A percentile compares a stretch with the other conserved stretches of the same genome.
phyloP scores from a whole-genome alignment of 2,329 filamentous ascomycete species.

The Ascochyta viciae-villosae region DNA sequence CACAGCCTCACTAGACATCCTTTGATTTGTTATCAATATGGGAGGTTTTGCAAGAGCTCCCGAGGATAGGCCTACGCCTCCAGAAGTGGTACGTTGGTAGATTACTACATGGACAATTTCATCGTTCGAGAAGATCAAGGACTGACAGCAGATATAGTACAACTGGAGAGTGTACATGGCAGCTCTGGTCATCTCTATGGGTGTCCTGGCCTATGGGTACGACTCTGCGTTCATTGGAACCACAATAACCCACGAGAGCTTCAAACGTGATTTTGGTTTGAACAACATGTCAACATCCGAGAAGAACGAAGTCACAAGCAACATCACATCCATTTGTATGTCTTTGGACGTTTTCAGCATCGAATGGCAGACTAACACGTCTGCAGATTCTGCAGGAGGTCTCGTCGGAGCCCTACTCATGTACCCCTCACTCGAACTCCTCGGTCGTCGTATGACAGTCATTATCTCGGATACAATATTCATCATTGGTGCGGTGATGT shows the following conservation, averaged over 20 bases:
- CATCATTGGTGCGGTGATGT: conserved; percentile 50
- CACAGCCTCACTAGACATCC: conserved; percentile 1
- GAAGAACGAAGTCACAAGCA: conserved; percentile 56
- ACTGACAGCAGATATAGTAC: conserved; percentile 46
- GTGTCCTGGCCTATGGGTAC: conserved; percentile 65
- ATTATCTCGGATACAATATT: conserved; percentile 57
- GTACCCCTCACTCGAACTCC: conserved; percentile 53
- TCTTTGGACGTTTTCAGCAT: neutral
- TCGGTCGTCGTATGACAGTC: conserved; percentile 61
- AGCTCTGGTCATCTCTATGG: conserved; percentile 62
- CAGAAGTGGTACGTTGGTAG: conserved; percentile 53
- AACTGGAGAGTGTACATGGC: conserved; percentile 66
- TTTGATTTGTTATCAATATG: conserved; percentile 29
- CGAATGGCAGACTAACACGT: neutral
- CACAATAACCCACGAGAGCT: conserved; percentile 74
- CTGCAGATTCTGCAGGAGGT: conserved; percentile 55
- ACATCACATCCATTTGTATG: conserved; percentile 56
- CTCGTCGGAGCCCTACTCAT: conserved; percentile 61
- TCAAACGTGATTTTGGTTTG: conserved; percentile 73
- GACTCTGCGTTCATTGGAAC: conserved; percentile 81
- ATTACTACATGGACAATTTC: neutral
- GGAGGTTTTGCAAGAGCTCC: conserved; percentile 55
- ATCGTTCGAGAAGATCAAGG: too few species aligned
- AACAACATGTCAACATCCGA: conserved; percentile 50
- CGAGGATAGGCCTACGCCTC: conserved; percentile 63